Evolutionary conservation across 2,329 filamentous ascomycete species (phyloP).

Genomic region (Emmonsia crescens): DNA sequence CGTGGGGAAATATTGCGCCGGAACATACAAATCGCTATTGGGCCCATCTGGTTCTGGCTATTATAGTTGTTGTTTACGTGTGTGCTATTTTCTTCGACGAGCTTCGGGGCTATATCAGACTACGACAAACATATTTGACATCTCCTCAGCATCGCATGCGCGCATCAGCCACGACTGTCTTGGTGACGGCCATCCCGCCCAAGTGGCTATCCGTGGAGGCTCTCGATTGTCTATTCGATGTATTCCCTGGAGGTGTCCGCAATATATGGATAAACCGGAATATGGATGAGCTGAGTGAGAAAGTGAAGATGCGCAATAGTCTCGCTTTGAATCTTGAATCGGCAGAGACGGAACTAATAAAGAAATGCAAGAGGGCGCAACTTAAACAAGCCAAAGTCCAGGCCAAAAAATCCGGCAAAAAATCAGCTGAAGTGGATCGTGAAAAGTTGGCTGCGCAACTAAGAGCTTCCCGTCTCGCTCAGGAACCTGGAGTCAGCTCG

Average conservation of each 20-base stretch:
- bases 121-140: slow-evolving; percentile 89
- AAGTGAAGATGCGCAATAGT: slow-evolving; percentile 63
- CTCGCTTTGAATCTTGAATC: slow-evolving; percentile 63
- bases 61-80: slow-evolving; percentile 70
- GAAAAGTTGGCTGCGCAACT: slow-evolving; percentile 43
- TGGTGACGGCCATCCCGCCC: slow-evolving; percentile 78
- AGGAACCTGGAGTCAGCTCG: slow-evolving; percentile 42
- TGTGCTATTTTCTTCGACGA: slow-evolving; percentile 82
- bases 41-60: slow-evolving; percentile 71
- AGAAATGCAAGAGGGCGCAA: slow-evolving; percentile 65
- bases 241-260: slow-evolving; percentile 86
- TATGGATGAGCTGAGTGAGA: slow-evolving; percentile 69
- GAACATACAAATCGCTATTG: slow-evolving; percentile 60
- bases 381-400: slow-evolving; percentile 57
- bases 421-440: slow-evolving; percentile 27
- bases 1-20: slow-evolving; percentile 74
- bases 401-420: slow-evolving; percentile 48
- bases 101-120: slow-evolving; percentile 74
- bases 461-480: slow-evolving; percentile 33
- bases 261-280: slow-evolving; percentile 97
- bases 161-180: slow-evolving; percentile 88
- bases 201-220: slow-evolving; percentile 85
- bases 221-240: slow-evolving; percentile 76
- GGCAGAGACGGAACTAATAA: slow-evolving; percentile 78
- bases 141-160: slow-evolving; percentile 87